Percentiles rank a stretch among this genome's conserved stretches.
These are phyloP conservation scores for Diaporthe eres DNA, from an alignment of 2,329 filamentous ascomycete genomes.

Conservation along the genomic window DNA sequence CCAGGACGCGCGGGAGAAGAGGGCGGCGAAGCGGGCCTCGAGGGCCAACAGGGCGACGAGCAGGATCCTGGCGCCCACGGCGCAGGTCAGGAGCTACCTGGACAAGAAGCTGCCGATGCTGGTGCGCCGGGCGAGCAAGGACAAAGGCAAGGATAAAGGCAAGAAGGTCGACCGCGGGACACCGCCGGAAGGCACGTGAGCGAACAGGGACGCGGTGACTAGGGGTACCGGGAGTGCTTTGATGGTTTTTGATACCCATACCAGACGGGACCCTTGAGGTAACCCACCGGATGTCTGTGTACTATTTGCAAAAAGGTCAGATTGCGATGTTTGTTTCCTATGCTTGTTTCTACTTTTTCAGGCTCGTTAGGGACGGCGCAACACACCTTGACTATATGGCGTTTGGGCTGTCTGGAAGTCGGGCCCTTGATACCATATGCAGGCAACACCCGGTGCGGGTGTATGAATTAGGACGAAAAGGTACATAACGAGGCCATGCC, in stretches of 20 bases:
- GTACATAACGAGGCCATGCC: too few species aligned
- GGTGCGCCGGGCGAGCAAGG: constrained; percentile 12
- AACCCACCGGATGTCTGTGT: not conserved
- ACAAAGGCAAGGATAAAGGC: not conserved
- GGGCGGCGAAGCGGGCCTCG: constrained; percentile 1
- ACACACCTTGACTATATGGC: not conserved
- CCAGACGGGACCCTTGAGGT: not conserved
- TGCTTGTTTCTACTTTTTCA: not conserved
- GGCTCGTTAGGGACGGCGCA: too few species aligned
- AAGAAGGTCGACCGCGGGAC: constrained; percentile 1
- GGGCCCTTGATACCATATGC: not conserved
- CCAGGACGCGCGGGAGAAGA: constrained; percentile 27
- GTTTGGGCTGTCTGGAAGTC: not conserved
- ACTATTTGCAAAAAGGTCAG: constrained; percentile 3
- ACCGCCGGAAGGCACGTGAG: not conserved
- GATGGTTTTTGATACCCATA: constrained; percentile 25
- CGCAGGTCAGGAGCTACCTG: constrained; percentile 18
- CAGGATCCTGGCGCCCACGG: constrained; percentile 1
- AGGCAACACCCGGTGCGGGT: not conserved
- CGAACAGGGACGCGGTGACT: not conserved
- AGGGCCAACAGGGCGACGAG: not conserved
- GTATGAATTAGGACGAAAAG: not conserved
- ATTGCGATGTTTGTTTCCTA: not conserved
- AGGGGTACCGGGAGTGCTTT: not conserved
- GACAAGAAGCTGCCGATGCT: constrained; percentile 27